Evolutionary conservation across 2,329 filamentous ascomycete genomes (phyloP), one percentile per base, ranked within the genome.

Genomic region (Raffaelea arxii): DNA sequence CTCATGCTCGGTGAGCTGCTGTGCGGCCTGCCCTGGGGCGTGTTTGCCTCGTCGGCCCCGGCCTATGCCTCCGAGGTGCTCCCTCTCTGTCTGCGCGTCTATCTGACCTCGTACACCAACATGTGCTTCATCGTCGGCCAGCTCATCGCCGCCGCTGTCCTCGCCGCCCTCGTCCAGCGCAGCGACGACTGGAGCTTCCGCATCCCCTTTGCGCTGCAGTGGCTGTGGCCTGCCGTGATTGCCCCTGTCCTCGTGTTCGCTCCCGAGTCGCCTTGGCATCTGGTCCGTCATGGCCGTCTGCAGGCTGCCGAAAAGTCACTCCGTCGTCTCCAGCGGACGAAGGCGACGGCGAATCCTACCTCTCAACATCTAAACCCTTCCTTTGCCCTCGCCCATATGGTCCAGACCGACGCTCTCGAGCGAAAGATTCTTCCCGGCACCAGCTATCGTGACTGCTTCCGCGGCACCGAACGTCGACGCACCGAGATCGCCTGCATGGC

Each of bases 391-490:
- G 65, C 67, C 18, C 64, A 70, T 62, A 69, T 72, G 58, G 55
- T 64, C 5, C 62, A 70, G 42, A 73, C 52, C 4, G 66, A 69
- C 45, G 62, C 63, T 54, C 55, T 69, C 14, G 69, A 74, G 53
- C 58, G 62, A 27, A 56, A 61, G n/a, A 56, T 64, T 30, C 62
- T 63, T 1, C 54, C 54, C 2, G 70, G 69, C 3, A 65, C 65
- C 1, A 62, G 58, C 41, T 76, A 75, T 52, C 42, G 55, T 23
- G 69, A 74, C 56, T 73, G 70, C 52, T 74, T 76, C 57, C 64
- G 63, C 25, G 66, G 65, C 12, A 54, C 58, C 6, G 67, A 76
- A 47, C 56, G 68, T 4, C 62, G 69, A 1, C 61, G 70, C 22
- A 71, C 68, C 1, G 67, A 70, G 47, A 68, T 71, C 22, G 64